Conservation (phyloP, 306 rosid genomes). For the Ammopiptanthus mongolicus region DNA sequence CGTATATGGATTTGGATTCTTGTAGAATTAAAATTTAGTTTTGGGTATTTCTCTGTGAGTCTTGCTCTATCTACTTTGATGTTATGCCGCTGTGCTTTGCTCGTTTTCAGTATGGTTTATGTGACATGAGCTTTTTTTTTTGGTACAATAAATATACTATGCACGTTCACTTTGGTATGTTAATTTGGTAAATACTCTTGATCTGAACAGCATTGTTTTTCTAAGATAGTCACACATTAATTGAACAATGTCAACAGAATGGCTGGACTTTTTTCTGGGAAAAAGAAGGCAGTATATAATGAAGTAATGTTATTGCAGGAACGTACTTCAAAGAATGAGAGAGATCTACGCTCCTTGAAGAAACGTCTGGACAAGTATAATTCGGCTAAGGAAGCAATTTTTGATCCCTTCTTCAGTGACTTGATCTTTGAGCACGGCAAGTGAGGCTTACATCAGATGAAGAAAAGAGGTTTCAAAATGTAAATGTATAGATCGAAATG, state of each 20-base stretch:
- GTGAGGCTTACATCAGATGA: not conserved
- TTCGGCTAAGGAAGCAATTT: constrained; percentile 81
- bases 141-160: too few relatives aligned
- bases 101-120: not conserved
- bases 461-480: not conserved
- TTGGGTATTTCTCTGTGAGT: not conserved
- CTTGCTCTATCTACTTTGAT: not conserved
- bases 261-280: not conserved
- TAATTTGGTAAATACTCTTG: not conserved
- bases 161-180: not conserved
- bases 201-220: not conserved
- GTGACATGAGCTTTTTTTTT: too few relatives aligned
- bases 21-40: not conserved
- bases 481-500: not conserved
- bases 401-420: constrained; percentile 63
- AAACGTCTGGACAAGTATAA: constrained; percentile 67
- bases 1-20: not conserved
- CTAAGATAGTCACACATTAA: not conserved
- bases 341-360: constrained; percentile 87
- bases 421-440: constrained; percentile 29
- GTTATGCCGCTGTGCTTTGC: not conserved
- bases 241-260: not conserved
- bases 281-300: not conserved
- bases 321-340: constrained; percentile 64
- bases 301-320: constrained; percentile 47